A percentile compares a stretch with the other conserved stretches of the same genome.
Evolutionary conservation across 1,284 basidiomycete species (phyloP).

Genomic region (Microbotryomycetes sp.): DNA sequence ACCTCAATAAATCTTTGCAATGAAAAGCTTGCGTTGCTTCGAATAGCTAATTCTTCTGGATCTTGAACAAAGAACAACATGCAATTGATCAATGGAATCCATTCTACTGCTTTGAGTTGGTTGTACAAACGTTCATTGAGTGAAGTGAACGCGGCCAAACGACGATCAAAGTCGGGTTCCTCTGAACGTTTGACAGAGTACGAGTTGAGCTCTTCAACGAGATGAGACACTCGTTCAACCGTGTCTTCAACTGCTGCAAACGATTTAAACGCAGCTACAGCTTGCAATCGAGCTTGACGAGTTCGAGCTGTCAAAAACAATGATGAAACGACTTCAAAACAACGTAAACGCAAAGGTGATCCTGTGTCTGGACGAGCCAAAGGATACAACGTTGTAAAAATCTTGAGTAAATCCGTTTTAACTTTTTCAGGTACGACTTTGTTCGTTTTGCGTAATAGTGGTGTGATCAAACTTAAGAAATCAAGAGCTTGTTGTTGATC

Average conservation of each 20-base stretch:
- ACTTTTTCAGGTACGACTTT: conserved; percentile 76
- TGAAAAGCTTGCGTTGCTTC: conserved; percentile 70
- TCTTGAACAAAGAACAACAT: conserved; percentile 84
- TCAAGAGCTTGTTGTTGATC: conserved; percentile 66
- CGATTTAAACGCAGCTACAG: conserved; percentile 59
- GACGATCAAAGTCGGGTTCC: conserved; percentile 87
- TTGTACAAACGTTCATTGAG: conserved; percentile 62
- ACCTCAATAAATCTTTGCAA: conserved; percentile 72
- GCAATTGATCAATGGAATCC: conserved; percentile 80
- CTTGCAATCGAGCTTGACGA: conserved; percentile 59
- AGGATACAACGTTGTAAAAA: conserved; percentile 66
- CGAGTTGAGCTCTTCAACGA: conserved; percentile 72
- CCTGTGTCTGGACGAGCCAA: conserved; percentile 41
- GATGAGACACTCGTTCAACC: conserved; percentile 50
- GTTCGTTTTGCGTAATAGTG: conserved; percentile 69
- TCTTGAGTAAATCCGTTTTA: conserved; percentile 76
- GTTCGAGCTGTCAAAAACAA: conserved; percentile 70
- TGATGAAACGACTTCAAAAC: conserved; percentile 55
- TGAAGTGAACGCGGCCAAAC: conserved; percentile 66
- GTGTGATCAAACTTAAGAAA: conserved; percentile 68
- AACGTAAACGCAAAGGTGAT: conserved; percentile 19
- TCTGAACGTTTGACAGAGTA: conserved; percentile 76
- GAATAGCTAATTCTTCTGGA: conserved; percentile 77
- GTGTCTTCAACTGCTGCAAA: conserved; percentile 53
- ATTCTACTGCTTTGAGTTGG: conserved; percentile 55